Conservation (phyloP, 1,284 basidiomycete species). For the Schizophyllum amplum region DNA sequence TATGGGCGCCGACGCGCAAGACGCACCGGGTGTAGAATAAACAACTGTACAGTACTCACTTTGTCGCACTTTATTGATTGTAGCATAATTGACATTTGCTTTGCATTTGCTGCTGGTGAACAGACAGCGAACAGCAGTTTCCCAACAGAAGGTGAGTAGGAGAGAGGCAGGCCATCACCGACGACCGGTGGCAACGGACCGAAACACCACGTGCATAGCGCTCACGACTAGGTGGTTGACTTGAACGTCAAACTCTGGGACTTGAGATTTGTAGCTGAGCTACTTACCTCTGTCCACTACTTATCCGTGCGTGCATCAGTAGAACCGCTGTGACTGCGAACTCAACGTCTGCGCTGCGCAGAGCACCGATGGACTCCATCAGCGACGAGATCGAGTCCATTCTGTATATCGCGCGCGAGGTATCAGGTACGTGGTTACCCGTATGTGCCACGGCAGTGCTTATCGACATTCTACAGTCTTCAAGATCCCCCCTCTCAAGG, state of each 20-base stretch:
- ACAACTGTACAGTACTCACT: neutral
- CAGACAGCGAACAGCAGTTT: too few relatives aligned
- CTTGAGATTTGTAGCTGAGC: too few relatives aligned
- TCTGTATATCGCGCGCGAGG: slow-evolving; percentile 78
- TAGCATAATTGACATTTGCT: neutral
- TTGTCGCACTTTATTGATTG: neutral
- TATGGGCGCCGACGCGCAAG: neutral
- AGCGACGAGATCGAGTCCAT: slow-evolving; percentile 75
- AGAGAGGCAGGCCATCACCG: too few relatives aligned
- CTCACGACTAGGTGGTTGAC: too few relatives aligned
- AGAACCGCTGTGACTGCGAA: too few relatives aligned
- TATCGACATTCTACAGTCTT: slow-evolving; percentile 41
- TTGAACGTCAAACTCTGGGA: too few relatives aligned
- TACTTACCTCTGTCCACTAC: too few relatives aligned
- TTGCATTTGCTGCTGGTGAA: too few relatives aligned
- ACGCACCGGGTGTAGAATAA: neutral
- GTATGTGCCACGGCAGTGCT: slow-evolving; percentile 6
- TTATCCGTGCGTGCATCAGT: too few relatives aligned
- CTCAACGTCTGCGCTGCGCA: neutral
- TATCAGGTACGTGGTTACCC: slow-evolving; percentile 49
- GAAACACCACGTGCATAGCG: too few relatives aligned
- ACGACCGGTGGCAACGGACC: too few relatives aligned
- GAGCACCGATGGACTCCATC: neutral
- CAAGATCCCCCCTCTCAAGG: slow-evolving; percentile 76
- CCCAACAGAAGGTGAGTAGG: too few relatives aligned